phyloP scores from a whole-genome alignment of 169 alveolate species.

The Miamiensis avidus region DNA sequence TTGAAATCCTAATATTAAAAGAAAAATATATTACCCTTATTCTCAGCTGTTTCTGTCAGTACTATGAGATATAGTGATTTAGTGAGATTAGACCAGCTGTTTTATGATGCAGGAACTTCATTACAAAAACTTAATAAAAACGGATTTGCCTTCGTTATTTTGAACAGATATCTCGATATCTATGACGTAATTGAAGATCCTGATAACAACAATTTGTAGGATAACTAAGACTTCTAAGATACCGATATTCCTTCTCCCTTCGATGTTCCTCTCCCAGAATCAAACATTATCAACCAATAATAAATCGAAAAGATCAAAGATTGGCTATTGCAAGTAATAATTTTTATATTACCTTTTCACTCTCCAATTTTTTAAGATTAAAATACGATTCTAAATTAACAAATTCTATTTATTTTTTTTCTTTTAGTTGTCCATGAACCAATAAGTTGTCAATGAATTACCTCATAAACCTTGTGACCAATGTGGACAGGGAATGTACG shows the following conservation, averaged over 20 bases:
- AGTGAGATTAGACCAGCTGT: conserved; percentile 89
- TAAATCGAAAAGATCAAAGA: conserved; percentile 85
- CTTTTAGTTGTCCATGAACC: conserved; percentile 59
- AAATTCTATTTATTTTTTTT: background rate
- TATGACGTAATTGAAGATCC: conserved; percentile 94
- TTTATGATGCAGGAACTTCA: conserved; percentile 92
- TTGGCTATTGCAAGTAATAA: conserved; percentile 75
- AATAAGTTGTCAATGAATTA: conserved; percentile 57
- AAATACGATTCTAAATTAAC: background rate
- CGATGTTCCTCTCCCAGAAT: conserved; percentile 85
- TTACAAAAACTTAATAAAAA: conserved; percentile 80
- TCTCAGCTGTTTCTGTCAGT: conserved; percentile 73
- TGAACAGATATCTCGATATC: conserved; percentile 90
- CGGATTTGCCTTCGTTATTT: conserved; percentile 87
- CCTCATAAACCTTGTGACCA: conserved; percentile 75
- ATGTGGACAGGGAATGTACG: conserved; percentile 82
- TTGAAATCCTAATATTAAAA: conserved; percentile 65
- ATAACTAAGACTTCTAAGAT: conserved; percentile 65
- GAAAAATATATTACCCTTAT: conserved; percentile 59
- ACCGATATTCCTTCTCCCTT: conserved; percentile 92
- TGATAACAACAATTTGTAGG: conserved; percentile 74
- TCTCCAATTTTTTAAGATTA: too few species aligned
- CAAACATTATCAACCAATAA: conserved; percentile 63
- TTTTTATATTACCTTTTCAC: too few species aligned
- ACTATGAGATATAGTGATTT: conserved; percentile 86